Base-by-base conservation (phyloP, 1,284 basidiomycete genomes). In the Peniophora sp. region DNA sequence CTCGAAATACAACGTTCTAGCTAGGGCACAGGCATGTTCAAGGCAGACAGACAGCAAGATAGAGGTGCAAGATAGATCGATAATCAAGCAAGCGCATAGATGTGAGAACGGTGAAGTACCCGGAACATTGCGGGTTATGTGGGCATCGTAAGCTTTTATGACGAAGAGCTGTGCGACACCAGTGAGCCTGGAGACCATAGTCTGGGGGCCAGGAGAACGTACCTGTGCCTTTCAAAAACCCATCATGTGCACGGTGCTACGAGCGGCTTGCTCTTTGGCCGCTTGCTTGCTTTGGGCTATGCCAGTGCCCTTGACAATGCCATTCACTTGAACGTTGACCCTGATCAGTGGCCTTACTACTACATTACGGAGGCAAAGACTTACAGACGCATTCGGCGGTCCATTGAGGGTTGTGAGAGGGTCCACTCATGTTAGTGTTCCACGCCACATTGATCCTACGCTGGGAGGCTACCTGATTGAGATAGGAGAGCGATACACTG, bases 191-290 rank as follows among this genome's bases (percentile, higher is more conserved):
- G n/a, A n/a, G n/a, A n/a, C n/a, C n/a, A n/a, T n/a, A n/a, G n/a
- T n/a, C n/a, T n/a, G n/a, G n/a, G n/a, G n/a, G n/a, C n/a, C n/a
- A n/a, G n/a, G n/a, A n/a, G n/a, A n/a, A n/a, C n/a, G n/a, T n/a
- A n/a, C n/a, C n/a, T n/a, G n/a, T n/a, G 5, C 12, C 27, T 6
- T 32, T 32, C 27, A 32, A 12, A 6, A 32, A 12, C 12, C 12
- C 82, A 88, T 81, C 6, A 74, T 72, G 58, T 78, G 75, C 64
- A 78, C 85, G 3, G 85, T 85, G 57, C 79, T 69, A 53, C 76
- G 72, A 17, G 85, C 85, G 0, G 85, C 85, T 52, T 82, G 81
- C 59, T 88, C 85, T 62, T 86, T 88, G 5, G 85, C 85, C 3
- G 77, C 65, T 60, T 87, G 84, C 64, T 88, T 88, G 62, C 71